phyloP scores from a whole-genome alignment of 371 early-diverging fungal species.

The Entomophthora muscae region DNA sequence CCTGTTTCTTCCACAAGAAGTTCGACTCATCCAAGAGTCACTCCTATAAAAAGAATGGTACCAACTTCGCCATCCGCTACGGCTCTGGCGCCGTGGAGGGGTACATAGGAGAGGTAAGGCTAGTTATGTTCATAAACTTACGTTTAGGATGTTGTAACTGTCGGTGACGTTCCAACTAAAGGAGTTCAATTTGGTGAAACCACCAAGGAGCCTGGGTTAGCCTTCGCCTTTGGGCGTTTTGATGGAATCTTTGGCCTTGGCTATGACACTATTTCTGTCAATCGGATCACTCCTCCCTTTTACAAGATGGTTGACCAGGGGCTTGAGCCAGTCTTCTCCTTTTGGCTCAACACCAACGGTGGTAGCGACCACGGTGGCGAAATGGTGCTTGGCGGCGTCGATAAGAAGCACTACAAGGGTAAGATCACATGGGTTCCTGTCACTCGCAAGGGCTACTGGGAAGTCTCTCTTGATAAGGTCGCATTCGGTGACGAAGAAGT shows the following conservation, averaged over 20 bases:
- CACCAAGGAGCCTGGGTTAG: slow-evolving; percentile 76
- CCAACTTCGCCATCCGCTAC: slow-evolving; percentile 76
- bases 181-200: slow-evolving; percentile 78
- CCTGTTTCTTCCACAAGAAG: slow-evolving; percentile 79
- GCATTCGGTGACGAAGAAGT: slow-evolving; percentile 46
- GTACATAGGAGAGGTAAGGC: slow-evolving; percentile 43
- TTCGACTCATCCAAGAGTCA: slow-evolving; percentile 55
- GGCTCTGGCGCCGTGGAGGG: slow-evolving; percentile 87
- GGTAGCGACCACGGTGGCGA: slow-evolving; percentile 54
- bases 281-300: slow-evolving; percentile 75
- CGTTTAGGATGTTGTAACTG: slow-evolving; percentile 36
- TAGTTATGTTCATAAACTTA: slow-evolving; percentile 9
- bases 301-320: slow-evolving; percentile 66
- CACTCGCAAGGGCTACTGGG: slow-evolving; percentile 86
- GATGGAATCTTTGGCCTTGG: slow-evolving; percentile 89
- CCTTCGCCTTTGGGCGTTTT: slow-evolving; percentile 72
- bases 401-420: slow-evolving; percentile 49
- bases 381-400: slow-evolving; percentile 64
- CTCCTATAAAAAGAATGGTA: slow-evolving; percentile 67
- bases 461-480: slow-evolving; percentile 58
- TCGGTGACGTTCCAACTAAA: slow-evolving; percentile 46
- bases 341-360: slow-evolving; percentile 47
- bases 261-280: slow-evolving; percentile 76
- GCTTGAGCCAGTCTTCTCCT: slow-evolving; percentile 63
- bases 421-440: slow-evolving; percentile 63